Evolutionary conservation across 1,139 yeast genomes (phyloP).

Genomic region (Diutina mesorugosa): DNA sequence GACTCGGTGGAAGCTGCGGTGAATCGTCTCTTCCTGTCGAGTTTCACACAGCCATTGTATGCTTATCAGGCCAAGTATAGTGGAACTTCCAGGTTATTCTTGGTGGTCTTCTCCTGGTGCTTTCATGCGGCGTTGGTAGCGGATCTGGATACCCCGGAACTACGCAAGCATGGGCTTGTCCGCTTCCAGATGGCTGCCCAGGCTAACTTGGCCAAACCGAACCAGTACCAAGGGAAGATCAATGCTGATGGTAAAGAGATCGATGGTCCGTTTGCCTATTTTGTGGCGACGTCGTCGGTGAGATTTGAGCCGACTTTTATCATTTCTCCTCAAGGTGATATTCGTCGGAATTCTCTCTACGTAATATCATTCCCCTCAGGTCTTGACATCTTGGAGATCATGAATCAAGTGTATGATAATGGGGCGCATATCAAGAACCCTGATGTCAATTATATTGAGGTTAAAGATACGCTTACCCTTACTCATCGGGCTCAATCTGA

Average conservation of each 20-base stretch:
- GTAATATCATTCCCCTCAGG: conserved; percentile 40
- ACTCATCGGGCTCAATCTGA: not conserved
- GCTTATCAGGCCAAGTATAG: conserved; percentile 47
- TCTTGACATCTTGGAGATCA: conserved; percentile 35
- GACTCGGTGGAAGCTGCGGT: conserved; percentile 24
- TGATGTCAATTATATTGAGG: conserved; percentile 28
- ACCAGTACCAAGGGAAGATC: conserved; percentile 35
- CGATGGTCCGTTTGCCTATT: conserved; percentile 47
- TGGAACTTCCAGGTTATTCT: conserved; percentile 17
- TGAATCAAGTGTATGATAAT: conserved; percentile 44
- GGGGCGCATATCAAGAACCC: conserved; percentile 40
- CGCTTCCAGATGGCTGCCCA: conserved; percentile 63
- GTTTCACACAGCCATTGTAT: conserved; percentile 26
- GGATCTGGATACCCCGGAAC: conserved; percentile 58
- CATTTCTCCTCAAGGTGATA: conserved; percentile 60
- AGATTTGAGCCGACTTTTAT: conserved; percentile 55
- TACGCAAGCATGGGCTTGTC: conserved; percentile 48
- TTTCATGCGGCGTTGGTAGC: conserved; percentile 80
- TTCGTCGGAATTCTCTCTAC: conserved; percentile 37
- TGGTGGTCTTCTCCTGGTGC: conserved; percentile 75
- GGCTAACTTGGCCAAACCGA: conserved; percentile 33
- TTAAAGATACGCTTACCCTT: conserved; percentile 8
- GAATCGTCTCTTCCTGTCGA: conserved; percentile 22
- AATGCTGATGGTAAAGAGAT: conserved; percentile 4
- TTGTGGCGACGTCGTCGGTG: conserved; percentile 49